Evolutionary conservation across 2,329 filamentous ascomycete genomes (phyloP).

Genomic region (Apiospora aurea): DNA sequence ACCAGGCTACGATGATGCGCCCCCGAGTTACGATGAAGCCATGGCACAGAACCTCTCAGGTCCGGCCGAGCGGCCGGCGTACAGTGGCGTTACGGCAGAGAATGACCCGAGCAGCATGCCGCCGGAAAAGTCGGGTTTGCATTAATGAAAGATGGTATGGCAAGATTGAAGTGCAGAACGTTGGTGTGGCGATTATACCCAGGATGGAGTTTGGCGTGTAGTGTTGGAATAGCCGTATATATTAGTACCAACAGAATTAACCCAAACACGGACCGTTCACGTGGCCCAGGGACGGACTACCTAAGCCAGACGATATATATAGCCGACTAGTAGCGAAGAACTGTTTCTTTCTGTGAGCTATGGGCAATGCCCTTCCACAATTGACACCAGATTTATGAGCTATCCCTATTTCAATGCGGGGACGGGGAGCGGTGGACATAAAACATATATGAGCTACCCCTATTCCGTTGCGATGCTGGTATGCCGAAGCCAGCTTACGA

Average conservation of each 20-base stretch:
- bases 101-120: slow-evolving; percentile 60
- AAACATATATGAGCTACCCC: no score
- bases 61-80: slow-evolving; percentile 71
- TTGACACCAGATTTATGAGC: background rate
- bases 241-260: background rate
- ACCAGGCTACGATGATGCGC: slow-evolving; percentile 66
- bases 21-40: slow-evolving; percentile 95
- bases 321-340: background rate
- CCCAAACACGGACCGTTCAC: no score
- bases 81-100: slow-evolving; percentile 69
- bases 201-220: slow-evolving; percentile 9
- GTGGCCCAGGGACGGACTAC: no score
- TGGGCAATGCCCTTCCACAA: background rate
- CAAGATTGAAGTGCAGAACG: background rate
- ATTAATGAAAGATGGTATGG: slow-evolving; percentile 21
- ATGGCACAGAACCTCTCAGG: slow-evolving; percentile 77
- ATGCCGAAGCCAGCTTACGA: background rate
- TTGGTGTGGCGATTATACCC: slow-evolving; percentile 17
- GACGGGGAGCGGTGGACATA: no score
- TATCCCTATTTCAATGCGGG: no score
- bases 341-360: background rate
- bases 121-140: slow-evolving; percentile 35
- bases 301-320: no score
- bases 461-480: background rate
- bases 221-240: background rate